phyloP scores from a whole-genome alignment of 306 rosid genomes.

The Sicyos baderoa region DNA sequence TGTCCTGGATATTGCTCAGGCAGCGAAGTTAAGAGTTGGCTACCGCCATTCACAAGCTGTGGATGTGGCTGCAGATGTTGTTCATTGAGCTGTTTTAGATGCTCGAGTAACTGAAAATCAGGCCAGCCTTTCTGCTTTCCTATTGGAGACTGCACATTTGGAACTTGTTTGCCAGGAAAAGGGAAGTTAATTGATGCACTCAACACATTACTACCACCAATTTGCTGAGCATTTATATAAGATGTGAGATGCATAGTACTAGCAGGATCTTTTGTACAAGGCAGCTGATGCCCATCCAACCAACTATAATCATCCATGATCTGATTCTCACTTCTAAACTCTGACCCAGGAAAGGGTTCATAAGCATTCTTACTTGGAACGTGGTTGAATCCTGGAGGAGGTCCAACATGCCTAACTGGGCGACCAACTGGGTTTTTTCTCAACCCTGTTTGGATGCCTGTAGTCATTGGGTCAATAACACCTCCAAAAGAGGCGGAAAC shows the following conservation, averaged over 20 bases:
- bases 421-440: slow-evolving; percentile 62
- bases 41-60: slow-evolving; percentile 51
- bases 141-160: slow-evolving; percentile 41
- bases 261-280: slow-evolving; percentile 42
- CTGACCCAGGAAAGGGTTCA: slow-evolving; percentile 38
- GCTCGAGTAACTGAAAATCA: slow-evolving; percentile 54
- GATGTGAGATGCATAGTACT: slow-evolving; percentile 34
- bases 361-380: slow-evolving; percentile 48
- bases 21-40: slow-evolving; percentile 46
- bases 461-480: slow-evolving; percentile 25
- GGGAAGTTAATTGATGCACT: slow-evolving; percentile 57
- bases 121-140: slow-evolving; percentile 62
- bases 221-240: slow-evolving; percentile 36
- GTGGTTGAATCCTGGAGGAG: slow-evolving; percentile 86
- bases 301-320: slow-evolving; percentile 84
- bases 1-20: slow-evolving; percentile 91
- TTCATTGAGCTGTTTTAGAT: slow-evolving; percentile 48
- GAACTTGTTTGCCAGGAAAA: slow-evolving; percentile 77
- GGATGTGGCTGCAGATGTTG: slow-evolving; percentile 62
- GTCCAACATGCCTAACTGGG: slow-evolving; percentile 82
- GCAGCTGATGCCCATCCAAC: slow-evolving; percentile 95
- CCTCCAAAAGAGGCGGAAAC: slow-evolving; percentile 35
- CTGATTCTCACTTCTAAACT: slow-evolving; percentile 43
- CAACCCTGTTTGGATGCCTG: slow-evolving; percentile 34
- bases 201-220: slow-evolving; percentile 38